Conservation (phyloP, 2,329 filamentous ascomycete species). For the Fusarium sp. region DNA sequence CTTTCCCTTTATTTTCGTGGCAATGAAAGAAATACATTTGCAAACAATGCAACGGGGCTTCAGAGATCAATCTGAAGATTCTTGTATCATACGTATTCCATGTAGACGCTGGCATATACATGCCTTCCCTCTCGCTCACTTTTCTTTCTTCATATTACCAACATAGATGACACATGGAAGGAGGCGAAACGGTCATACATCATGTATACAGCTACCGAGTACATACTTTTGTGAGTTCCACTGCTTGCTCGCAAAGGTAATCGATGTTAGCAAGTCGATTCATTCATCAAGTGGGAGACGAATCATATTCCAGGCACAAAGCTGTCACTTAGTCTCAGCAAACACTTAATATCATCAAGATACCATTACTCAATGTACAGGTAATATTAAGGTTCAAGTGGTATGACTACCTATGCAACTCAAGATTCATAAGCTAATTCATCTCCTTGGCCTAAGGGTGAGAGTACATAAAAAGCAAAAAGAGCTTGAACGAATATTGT, state of each 20-base stretch:
- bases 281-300: not conserved
- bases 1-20: not conserved
- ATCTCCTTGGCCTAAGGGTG: not conserved
- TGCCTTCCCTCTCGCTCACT: constrained; percentile 1
- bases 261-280: not conserved
- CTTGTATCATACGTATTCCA: not conserved
- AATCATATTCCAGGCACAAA: constrained; percentile 3
- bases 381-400: not conserved
- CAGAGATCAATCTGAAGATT: not conserved
- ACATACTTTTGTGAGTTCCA: constrained; percentile 8
- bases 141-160: constrained; percentile 8
- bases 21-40: not conserved
- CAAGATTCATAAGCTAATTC: not conserved
- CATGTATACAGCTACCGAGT: constrained; percentile 32
- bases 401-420: constrained; percentile 2
- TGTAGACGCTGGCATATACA: not conserved
- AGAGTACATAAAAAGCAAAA: constrained; percentile 18
- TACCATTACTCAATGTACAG: not conserved
- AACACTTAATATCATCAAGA: not conserved
- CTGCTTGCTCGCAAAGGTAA: not conserved
- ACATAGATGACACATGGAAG: constrained; percentile 23
- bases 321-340: not conserved
- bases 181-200: constrained; percentile 32
- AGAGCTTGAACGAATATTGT: constrained; percentile 6
- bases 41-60: not conserved